These are phyloP conservation scores for Daldinia decipiens DNA, from an alignment of 495 filamentous ascomycete species.

Conservation along the genomic window DNA sequence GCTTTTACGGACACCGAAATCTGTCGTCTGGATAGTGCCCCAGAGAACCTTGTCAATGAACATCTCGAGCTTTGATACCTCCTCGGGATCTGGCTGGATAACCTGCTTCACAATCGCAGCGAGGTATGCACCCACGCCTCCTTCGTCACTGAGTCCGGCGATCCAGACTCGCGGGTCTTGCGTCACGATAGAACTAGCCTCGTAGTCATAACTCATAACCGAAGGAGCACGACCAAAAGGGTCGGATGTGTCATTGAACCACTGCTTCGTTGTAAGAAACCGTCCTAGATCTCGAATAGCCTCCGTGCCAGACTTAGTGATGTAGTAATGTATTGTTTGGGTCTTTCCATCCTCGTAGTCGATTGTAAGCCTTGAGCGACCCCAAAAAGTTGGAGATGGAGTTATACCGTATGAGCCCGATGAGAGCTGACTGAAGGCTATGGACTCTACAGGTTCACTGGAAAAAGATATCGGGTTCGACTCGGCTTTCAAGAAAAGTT, in stretches of 20 bases:
- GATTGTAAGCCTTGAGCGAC: constrained; percentile 55
- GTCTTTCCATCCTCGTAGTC: constrained; percentile 53
- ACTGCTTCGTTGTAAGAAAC: constrained; percentile 57
- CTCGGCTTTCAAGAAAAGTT: constrained; percentile 52
- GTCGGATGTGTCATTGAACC: constrained; percentile 57
- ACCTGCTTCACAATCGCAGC: constrained; percentile 61
- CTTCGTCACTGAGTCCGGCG: constrained; percentile 63
- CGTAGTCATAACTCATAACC: constrained; percentile 61
- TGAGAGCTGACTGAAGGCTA: constrained; percentile 30
- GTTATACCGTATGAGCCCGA: constrained; percentile 43
- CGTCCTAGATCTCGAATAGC: constrained; percentile 48
- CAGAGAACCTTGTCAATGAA: constrained; percentile 58
- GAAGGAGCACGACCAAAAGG: constrained; percentile 61
- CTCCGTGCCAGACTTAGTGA: constrained; percentile 55
- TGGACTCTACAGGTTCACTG: constrained; percentile 43
- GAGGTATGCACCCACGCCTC: constrained; percentile 58
- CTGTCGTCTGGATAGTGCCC: constrained; percentile 52
- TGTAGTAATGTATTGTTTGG: constrained; percentile 62
- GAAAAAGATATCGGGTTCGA: constrained; percentile 39
- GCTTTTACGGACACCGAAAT: constrained; percentile 59
- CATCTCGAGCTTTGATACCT: constrained; percentile 59
- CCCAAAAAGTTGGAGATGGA: constrained; percentile 50
- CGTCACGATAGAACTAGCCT: constrained; percentile 50
- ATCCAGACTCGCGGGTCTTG: constrained; percentile 65
- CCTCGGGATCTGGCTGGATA: constrained; percentile 52